Evolutionary conservation across 2,329 filamentous ascomycete species (phyloP), one percentile per base, ranked within the genome.

Genomic region (Nothopassalora personata): DNA sequence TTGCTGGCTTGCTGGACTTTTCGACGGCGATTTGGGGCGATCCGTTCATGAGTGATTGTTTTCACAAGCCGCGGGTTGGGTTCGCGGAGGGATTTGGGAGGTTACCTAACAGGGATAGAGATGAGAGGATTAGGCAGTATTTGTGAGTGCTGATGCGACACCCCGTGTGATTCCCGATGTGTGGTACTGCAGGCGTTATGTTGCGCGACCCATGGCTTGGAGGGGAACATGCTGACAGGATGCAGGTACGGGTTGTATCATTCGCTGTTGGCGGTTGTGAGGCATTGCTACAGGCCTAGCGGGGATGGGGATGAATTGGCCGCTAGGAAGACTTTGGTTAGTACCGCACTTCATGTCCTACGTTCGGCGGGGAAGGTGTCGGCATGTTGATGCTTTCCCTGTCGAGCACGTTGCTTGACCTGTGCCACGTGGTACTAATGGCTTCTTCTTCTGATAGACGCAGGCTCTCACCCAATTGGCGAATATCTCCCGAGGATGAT

Each of bases 1-100:
- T 85, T 8, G 76, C 75, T 0, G 82, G 81, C 1, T 65, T 85
- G 10, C 68, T 81, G 11, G 82, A 82, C 57, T 81, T 81, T 59
- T 79, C 80, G 8, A 79, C 76, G 54, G 78, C 79, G 13, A 67
- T 84, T 3, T 85, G 82, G 81, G 83, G 83, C 1, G 83, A 85
- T 68, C 71, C 79, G 9, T 73, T 80, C 60, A 78, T 85, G 76
- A 79, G 76, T 7, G 79, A 80, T 57, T 76, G 80, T 27, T 81
- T 81, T 56, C 75, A 65, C 45, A 63, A 71, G 48, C 73, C 74
- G 5, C 75, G 70, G 31, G 70, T 71, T 13, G 72, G 73, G 1
- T 79, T 80, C 61, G 73, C 73, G 53, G 72, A 77, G 52, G 77
- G 77, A 0, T 76, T 73, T 63, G 76, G 76, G 23, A 68, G 73